Conservation (phyloP, 2,329 filamentous ascomycete species). For the Phaeosphaeria sp. region DNA sequence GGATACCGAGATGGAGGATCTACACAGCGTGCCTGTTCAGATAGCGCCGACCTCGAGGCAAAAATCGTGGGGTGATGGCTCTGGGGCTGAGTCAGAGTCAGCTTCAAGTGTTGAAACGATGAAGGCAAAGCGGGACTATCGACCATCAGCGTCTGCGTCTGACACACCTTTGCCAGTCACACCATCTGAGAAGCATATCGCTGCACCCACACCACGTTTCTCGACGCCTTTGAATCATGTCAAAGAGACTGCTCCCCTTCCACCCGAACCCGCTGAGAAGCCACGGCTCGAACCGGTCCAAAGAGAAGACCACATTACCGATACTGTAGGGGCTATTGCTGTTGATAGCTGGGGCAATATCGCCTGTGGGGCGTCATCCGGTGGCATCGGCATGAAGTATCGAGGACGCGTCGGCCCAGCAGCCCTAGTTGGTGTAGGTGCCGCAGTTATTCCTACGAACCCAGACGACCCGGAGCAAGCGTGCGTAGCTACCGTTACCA, state of each 20-base stretch:
- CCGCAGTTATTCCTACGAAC: conserved; percentile 82
- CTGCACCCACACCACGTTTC: conserved; percentile 9
- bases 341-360: conserved; percentile 86
- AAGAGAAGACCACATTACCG: conserved; percentile 73
- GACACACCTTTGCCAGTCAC: conserved; percentile 12
- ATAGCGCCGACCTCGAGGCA: conserved; percentile 4
- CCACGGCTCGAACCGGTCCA: conserved; percentile 1
- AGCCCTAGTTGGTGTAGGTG: conserved; percentile 89
- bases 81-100: conserved; percentile 41
- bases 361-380: conserved; percentile 93
- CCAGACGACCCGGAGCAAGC: conserved; percentile 71
- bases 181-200: conserved; percentile 5
- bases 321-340: conserved; percentile 95
- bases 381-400: conserved; percentile 98
- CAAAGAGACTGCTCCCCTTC: conserved; percentile 19
- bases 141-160: conserved; percentile 9
- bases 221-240: conserved; percentile 20
- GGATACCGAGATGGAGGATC: conserved; percentile 34
- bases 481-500: conserved; percentile 84
- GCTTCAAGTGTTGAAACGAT: conserved; percentile 28
- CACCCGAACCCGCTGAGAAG: conserved; percentile 1
- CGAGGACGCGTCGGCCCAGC: conserved; percentile 89
- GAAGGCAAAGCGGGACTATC: conserved; percentile 24
- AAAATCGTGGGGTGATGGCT: conserved; percentile 48
- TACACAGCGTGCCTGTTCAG: conserved; percentile 14